Evolutionary conservation across 768 basidiomycete species (phyloP).

Genomic region (Boletus vermiculosoides): DNA sequence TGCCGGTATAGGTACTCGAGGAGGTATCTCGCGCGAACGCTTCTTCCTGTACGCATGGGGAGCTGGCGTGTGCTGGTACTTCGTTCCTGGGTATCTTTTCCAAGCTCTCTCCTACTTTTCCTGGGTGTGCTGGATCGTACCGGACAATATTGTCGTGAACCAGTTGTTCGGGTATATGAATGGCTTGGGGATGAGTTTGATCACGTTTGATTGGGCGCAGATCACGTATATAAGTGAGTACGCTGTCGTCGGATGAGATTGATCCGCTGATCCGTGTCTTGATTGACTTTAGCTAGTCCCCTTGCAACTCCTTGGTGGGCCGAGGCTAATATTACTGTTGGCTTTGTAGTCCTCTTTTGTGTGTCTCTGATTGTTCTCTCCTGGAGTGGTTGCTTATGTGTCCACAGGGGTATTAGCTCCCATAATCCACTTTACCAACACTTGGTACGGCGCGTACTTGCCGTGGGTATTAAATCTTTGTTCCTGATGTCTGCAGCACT

Average conservation of each 20-base stretch:
- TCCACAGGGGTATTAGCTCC: constrained; percentile 54
- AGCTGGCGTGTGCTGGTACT: constrained; percentile 43
- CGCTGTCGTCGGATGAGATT: not conserved
- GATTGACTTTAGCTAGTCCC: constrained; percentile 37
- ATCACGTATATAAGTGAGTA: constrained; percentile 38
- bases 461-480: constrained; percentile 38
- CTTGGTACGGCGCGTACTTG: constrained; percentile 56
- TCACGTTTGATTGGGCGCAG: constrained; percentile 84
- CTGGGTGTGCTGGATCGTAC: constrained; percentile 67
- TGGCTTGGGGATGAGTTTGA: constrained; percentile 64
- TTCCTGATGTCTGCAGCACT: not conserved
- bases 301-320: constrained; percentile 85
- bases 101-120: constrained; percentile 59
- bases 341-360: constrained; percentile 73
- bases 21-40: constrained; percentile 50
- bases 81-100: constrained; percentile 76
- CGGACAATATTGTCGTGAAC: constrained; percentile 66
- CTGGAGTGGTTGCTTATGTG: constrained; percentile 52
- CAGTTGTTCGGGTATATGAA: constrained; percentile 65
- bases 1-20: constrained; percentile 41
- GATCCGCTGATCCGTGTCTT: not conserved
- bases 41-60: constrained; percentile 49
- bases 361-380: constrained; percentile 35
- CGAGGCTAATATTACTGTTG: constrained; percentile 62
- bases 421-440: constrained; percentile 65